phyloP scores from a whole-genome alignment of 371 early-diverging fungal genomes.

The Apophysomyces trapeziformis region DNA sequence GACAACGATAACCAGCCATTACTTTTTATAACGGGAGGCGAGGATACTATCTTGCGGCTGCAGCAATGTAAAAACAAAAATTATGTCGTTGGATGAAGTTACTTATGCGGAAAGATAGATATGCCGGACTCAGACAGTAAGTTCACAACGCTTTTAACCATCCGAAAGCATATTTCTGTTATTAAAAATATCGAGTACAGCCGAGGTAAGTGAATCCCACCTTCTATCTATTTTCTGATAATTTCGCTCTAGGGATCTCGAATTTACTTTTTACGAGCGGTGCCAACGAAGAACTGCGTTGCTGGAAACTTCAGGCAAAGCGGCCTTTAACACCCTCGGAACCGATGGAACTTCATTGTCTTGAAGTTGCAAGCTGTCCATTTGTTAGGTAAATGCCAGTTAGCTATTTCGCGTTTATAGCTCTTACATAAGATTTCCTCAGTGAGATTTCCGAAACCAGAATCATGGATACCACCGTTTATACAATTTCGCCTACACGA shows the following conservation, averaged over 20 bases:
- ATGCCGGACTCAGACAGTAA: slow-evolving; percentile 27
- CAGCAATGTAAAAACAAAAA: slow-evolving; percentile 37
- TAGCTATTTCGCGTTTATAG: slow-evolving; percentile 21
- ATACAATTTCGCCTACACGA: slow-evolving; percentile 32
- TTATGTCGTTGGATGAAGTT: too few species aligned
- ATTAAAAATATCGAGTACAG: slow-evolving; percentile 51
- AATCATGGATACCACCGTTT: slow-evolving; percentile 62
- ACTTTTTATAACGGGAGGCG: slow-evolving; percentile 56
- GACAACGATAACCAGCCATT: slow-evolving; percentile 22
- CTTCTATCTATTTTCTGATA: too few species aligned
- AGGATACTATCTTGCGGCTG: slow-evolving; percentile 54
- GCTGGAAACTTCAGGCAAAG: slow-evolving; percentile 54
- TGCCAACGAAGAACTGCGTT: slow-evolving; percentile 55
- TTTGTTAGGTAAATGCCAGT: slow-evolving; percentile 35
- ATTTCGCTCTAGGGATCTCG: slow-evolving; percentile 19
- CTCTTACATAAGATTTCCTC: background rate
- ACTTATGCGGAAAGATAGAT: slow-evolving; percentile 14
- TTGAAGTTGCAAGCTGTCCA: slow-evolving; percentile 59
- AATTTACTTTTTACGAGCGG: slow-evolving; percentile 58
- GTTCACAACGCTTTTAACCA: slow-evolving; percentile 36
- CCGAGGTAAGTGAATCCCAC: slow-evolving; percentile 16
- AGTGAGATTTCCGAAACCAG: slow-evolving; percentile 59
- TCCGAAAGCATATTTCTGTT: slow-evolving; percentile 57
- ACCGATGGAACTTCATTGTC: slow-evolving; percentile 37
- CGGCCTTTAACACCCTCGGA: slow-evolving; percentile 12